These are phyloP conservation scores for Durotheca rogersii DNA, from an alignment of 495 filamentous ascomycete genomes.

Conservation along the genomic window DNA sequence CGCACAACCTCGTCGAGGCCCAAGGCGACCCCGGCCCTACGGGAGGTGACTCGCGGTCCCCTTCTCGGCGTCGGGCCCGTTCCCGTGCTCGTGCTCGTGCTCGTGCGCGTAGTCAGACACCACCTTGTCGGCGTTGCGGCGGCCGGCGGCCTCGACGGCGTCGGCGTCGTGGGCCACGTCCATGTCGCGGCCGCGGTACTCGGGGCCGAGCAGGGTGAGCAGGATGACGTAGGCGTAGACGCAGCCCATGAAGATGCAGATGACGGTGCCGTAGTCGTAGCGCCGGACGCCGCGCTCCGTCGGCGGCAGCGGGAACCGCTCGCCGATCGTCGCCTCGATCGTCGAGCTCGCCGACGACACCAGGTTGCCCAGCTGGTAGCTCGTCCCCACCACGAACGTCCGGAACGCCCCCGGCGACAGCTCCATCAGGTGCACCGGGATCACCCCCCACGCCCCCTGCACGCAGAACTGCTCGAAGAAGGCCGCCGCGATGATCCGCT, in stretches of 20 bases:
- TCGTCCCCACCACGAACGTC: constrained; percentile 79
- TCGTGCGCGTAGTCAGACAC: too few relatives aligned
- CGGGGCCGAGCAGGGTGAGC: constrained; percentile 73
- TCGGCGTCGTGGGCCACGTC: constrained; percentile 67
- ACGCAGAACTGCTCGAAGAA: constrained; percentile 93
- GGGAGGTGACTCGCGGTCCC: constrained; percentile 18
- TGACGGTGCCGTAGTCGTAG: constrained; percentile 86
- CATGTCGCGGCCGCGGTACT: constrained; percentile 65
- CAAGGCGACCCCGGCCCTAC: constrained; percentile 4
- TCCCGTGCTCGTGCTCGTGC: too few relatives aligned
- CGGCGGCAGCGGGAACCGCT: constrained; percentile 72
- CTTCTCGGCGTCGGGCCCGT: constrained; percentile 35
- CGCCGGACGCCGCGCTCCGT: constrained; percentile 46
- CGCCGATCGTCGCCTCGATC: constrained; percentile 80
- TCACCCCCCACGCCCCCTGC: constrained; percentile 82
- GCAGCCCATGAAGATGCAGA: constrained; percentile 90
- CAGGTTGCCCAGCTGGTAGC: constrained; percentile 85
- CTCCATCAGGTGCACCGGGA: constrained; percentile 87
- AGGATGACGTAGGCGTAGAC: constrained; percentile 83
- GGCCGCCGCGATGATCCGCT: constrained; percentile 72
- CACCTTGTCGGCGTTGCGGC: constrained; percentile 32
- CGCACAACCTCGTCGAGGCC: not conserved
- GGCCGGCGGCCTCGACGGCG: constrained; percentile 55
- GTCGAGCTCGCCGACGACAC: constrained; percentile 77
- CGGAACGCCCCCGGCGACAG: constrained; percentile 77